These are phyloP conservation scores for Mycena amicta DNA, from an alignment of 768 basidiomycete species.

Conservation along the genomic window DNA sequence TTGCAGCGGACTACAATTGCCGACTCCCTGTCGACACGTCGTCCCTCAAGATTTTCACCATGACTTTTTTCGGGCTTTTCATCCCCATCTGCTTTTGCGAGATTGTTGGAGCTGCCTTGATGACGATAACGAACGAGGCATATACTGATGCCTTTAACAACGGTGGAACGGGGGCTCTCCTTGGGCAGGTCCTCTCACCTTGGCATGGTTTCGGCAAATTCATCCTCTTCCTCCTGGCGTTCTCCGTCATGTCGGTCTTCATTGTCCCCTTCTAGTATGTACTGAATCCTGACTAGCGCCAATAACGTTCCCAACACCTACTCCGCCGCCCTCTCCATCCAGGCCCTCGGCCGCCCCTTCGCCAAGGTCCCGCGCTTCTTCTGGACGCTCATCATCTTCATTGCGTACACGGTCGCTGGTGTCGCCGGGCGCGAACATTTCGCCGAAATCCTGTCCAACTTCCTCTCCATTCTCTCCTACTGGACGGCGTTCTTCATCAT, in stretches of 20 bases:
- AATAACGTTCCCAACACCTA: constrained; percentile 49
- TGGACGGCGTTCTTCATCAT: constrained; percentile 52
- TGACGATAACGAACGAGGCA: constrained; percentile 42
- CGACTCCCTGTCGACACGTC: constrained; percentile 47
- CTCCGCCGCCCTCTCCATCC: constrained; percentile 49
- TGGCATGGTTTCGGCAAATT: constrained; percentile 42
- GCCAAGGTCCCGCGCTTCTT: constrained; percentile 46
- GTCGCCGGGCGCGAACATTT: constrained; percentile 49
- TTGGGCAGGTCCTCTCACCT: constrained; percentile 45
- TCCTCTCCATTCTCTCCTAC: constrained; percentile 45
- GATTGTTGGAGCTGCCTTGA: constrained; percentile 40
- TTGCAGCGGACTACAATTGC: constrained; percentile 60
- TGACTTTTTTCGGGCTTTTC: constrained; percentile 55
- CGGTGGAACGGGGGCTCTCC: constrained; percentile 46
- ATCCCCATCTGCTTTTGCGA: constrained; percentile 46
- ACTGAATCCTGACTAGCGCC: constrained; percentile 24
- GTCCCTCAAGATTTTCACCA: constrained; percentile 44
- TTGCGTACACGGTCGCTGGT: constrained; percentile 41
- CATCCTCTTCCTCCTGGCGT: constrained; percentile 42
- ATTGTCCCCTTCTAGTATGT: background rate
- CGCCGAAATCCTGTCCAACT: constrained; percentile 43
- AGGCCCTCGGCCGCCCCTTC: constrained; percentile 46
- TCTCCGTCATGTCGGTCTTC: constrained; percentile 43
- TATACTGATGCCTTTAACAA: constrained; percentile 43
- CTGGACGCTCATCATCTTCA: constrained; percentile 45